Base-by-base conservation (phyloP, 2,329 filamentous ascomycete genomes). In the Celoporthe dispersa region DNA sequence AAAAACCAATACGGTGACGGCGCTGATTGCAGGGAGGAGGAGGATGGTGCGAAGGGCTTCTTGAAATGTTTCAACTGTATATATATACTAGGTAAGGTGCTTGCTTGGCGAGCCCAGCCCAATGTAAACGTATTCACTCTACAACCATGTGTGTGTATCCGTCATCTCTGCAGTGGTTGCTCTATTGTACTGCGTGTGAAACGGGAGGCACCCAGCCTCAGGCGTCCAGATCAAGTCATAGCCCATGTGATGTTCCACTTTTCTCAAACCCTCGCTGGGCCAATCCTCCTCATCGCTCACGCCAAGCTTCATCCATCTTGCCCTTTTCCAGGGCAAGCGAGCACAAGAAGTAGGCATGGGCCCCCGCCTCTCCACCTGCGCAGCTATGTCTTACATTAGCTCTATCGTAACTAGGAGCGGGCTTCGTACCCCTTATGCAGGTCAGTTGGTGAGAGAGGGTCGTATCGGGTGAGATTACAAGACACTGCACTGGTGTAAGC, bases 41-140 rank as follows among this genome's bases (percentile, higher is more conserved):
- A 60, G 22, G 12, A 53, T 22, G 51, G 8, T 55, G 51, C 51
- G 25, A 28, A 5, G 22, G 22, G 16, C 33, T 19, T 60, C 19
- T n/a, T 28, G 19, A 12, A 63, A 37, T 63, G n/a, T 63, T 63
- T 63, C 37, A 25, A 25, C 37, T 63, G 60, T 63, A 63, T n/a
- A 63, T 61, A 61, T 44, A 39, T 41, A 28, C 37, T 63, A 39
- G 6, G 11, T 44, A 9, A 37, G 33, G 31, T 14, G 33, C 57
- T 60, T 60, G 57, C 31, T 37, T 37, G 8, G 6, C 57, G 3
- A 60, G 57, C 7, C 57, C 57, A 25, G 44, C 25, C 39, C 60
- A 41, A 63, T 14, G 31, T 63, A 28, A n/a, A 31, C 28, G 16
- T 8, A 14, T 60, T 55, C 16, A 55, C 51, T 55, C 25, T 12